These are phyloP conservation scores for Eimeria sp. DNA, from an alignment of 169 alveolate genomes.

Conservation along the genomic window DNA sequence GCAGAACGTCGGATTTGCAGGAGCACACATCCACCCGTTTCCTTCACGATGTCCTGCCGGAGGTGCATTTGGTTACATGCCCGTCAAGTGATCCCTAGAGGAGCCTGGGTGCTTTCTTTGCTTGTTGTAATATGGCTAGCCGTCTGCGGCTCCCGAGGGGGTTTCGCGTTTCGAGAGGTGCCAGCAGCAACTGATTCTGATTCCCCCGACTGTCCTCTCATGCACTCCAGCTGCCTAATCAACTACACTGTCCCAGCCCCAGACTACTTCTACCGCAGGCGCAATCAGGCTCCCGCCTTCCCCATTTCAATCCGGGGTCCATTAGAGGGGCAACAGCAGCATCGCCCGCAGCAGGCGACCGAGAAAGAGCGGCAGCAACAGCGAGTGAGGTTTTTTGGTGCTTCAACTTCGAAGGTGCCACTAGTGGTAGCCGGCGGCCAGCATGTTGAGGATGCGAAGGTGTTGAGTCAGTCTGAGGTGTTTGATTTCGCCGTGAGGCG, in stretches of 20 bases:
- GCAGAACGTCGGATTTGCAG: neutral
- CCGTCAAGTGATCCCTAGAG: neutral
- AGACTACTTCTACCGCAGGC: constrained; percentile 61
- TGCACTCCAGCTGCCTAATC: constrained; percentile 69
- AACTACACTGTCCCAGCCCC: constrained; percentile 62
- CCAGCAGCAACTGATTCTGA: neutral
- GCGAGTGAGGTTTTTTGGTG: neutral
- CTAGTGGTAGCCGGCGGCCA: neutral
- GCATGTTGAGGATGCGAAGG: neutral
- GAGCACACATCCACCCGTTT: neutral
- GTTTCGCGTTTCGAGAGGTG: neutral
- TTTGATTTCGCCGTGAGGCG: constrained; percentile 75
- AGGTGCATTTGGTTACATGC: neutral
- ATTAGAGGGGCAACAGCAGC: constrained; percentile 4
- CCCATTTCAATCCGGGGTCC: neutral
- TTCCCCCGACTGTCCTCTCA: constrained; percentile 36
- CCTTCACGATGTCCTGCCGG: neutral
- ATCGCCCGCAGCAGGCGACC: constrained; percentile 9
- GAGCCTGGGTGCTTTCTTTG: neutral
- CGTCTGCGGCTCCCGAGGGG: neutral
- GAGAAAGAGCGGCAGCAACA: neutral
- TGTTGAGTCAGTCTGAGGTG: constrained; percentile 68
- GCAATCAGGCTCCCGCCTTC: constrained; percentile 21
- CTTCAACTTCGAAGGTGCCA: neutral
- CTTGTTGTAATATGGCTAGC: neutral